These are phyloP conservation scores for Rubia yunnanensis DNA, from an alignment of 257 asterid species.

Conservation along the genomic window DNA sequence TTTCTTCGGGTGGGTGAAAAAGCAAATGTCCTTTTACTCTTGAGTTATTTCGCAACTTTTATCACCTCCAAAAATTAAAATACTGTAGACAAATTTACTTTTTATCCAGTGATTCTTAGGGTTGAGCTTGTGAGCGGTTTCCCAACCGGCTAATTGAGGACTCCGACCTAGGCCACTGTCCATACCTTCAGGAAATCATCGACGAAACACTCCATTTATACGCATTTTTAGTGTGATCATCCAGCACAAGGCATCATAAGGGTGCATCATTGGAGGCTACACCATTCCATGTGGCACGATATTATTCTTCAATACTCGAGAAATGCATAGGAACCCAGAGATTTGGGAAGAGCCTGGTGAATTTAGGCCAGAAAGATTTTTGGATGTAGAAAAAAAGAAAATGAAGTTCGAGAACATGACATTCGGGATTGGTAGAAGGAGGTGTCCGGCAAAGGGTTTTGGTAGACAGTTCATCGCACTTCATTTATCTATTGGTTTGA, in stretches of 20 bases:
- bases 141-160: slow-evolving; percentile 36
- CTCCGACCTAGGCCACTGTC: slow-evolving; percentile 29
- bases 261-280: slow-evolving; percentile 19
- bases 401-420: slow-evolving; percentile 17
- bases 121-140: too few relatives aligned
- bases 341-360: slow-evolving; percentile 18
- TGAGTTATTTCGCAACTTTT: too few relatives aligned
- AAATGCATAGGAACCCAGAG: slow-evolving; percentile 6
- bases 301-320: slow-evolving; percentile 21
- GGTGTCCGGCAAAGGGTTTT: slow-evolving; percentile 19
- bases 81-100: too few relatives aligned
- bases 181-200: slow-evolving; percentile 17
- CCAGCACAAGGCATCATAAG: slow-evolving; percentile 21
- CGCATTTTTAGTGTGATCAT: slow-evolving; percentile 10
- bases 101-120: too few relatives aligned
- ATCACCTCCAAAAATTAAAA: too few relatives aligned
- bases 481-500: background rate
- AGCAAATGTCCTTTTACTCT: too few relatives aligned
- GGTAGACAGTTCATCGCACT: slow-evolving; percentile 13
- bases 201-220: slow-evolving; percentile 17
- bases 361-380: slow-evolving; percentile 29
- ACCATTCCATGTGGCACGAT: slow-evolving; percentile 17
- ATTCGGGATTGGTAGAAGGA: slow-evolving; percentile 25
- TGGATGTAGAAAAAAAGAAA: slow-evolving; percentile 5
- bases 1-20: too few relatives aligned